Base-by-base conservation (phyloP, 805 yeast genomes). In the Wickerhamiella lipophila region DNA sequence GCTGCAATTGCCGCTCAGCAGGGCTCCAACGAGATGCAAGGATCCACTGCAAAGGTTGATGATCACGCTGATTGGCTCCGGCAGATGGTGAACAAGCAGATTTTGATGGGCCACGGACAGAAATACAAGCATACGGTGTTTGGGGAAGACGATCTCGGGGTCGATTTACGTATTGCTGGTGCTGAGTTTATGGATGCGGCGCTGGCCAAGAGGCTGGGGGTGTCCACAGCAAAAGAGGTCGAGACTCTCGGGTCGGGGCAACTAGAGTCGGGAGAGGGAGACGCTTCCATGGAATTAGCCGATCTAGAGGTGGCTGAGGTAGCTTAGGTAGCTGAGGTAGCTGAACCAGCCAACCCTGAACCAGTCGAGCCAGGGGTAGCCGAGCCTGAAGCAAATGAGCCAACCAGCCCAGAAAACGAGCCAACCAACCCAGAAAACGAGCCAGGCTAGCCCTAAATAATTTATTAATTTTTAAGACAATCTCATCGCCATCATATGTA, bases 71-170 rank as follows among this genome's bases (percentile, higher is more conserved):
- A 65, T 52, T 65, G 69, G 69, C 59, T 65, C 21, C 47, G 53
- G 21, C 46, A 53, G 9, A 50, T 63, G 22, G 56, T 64, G 47
- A 55, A 58, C 42, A 60, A 62, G 42, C 64, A 63, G 50, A 55
- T 57, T 2, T 53, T 60, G n/a, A 59, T 65, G 46, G 68, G 68
- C 9, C 66, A 63, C 26, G 64, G 58, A 42, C 53, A 55, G 35
- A 50, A 58, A 48, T 63, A 63, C 54, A 56, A 53, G 25, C 60
- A 60, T 26, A 62, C 68, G 9, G 56, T 60, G 11, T 52, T 64
- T n/a, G 55, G 56, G 49, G 39, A 38, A n/a, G 36, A 26, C 3
- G 39, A 18, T 16, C 25, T 15, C 2, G 36, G 16, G 27, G 35
- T 2, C 11, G 18, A 12, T 42, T 47, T 16, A 16, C 22, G 34